A percentile compares a stretch with the other conserved stretches of the same genome.
Evolutionary conservation across 768 basidiomycete genomes (phyloP).

Genomic region (Cantharellus anzutake): DNA sequence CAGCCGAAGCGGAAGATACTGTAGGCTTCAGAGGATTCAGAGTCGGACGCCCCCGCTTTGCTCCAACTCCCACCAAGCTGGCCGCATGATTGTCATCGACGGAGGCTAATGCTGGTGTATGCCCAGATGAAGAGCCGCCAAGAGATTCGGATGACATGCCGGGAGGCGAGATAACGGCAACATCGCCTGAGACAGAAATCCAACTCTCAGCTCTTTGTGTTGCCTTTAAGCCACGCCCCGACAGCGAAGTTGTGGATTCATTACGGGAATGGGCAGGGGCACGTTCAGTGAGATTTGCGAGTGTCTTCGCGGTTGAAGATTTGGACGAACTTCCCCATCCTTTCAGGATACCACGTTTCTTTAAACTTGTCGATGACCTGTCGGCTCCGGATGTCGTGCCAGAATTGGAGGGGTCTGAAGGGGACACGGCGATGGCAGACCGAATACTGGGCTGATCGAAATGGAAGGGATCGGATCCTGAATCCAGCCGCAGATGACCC

Average conservation of each 20-base stretch:
- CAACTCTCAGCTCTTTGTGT: neutral
- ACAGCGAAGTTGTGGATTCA: neutral
- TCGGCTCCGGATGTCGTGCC: neutral
- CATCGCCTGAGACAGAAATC: neutral
- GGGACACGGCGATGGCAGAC: neutral
- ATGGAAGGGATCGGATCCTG: conserved; percentile 29
- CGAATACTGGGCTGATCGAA: conserved; percentile 41
- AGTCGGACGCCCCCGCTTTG: neutral
- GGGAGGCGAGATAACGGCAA: neutral
- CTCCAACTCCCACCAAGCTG: neutral
- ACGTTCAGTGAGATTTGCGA: neutral
- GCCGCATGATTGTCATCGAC: neutral
- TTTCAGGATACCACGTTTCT: neutral
- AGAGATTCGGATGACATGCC: neutral
- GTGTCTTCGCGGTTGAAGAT: neutral
- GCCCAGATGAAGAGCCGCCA: neutral
- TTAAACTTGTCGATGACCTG: neutral
- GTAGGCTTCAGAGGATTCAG: neutral
- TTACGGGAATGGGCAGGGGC: neutral
- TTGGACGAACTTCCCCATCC: neutral
- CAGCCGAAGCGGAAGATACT: neutral
- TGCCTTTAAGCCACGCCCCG: neutral
- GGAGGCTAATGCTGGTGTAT: neutral
- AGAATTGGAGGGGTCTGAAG: neutral
- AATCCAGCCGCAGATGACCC: conserved; percentile 15